Evolutionary conservation across 2,329 filamentous ascomycete species (phyloP).

Genomic region (Ilyonectria robusta): DNA sequence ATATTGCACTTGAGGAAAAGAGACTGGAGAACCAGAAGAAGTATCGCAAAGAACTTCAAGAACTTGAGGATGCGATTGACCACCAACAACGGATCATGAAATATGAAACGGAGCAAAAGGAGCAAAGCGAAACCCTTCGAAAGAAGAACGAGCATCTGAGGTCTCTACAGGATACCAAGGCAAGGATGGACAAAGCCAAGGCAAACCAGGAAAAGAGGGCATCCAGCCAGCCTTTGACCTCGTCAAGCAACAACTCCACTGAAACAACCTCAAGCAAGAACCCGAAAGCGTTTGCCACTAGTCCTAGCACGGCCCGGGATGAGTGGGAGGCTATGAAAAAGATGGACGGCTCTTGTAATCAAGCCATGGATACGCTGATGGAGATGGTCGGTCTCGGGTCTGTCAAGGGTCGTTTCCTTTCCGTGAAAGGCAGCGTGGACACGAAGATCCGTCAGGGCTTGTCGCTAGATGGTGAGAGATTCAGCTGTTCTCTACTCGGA

Average conservation of each 20-base stretch:
- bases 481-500: constrained; percentile 75
- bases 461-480: constrained; percentile 70
- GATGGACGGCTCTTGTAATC: constrained; percentile 64
- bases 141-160: constrained; percentile 64
- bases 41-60: constrained; percentile 61
- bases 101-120: constrained; percentile 59
- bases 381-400: constrained; percentile 78
- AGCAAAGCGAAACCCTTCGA: constrained; percentile 59
- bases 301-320: constrained; percentile 52
- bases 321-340: constrained; percentile 77
- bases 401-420: constrained; percentile 75
- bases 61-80: constrained; percentile 69
- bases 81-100: constrained; percentile 60
- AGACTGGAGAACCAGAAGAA: constrained; percentile 59
- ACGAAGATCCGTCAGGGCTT: constrained; percentile 69
- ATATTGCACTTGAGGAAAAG: constrained; percentile 65
- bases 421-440: constrained; percentile 75
- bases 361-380: constrained; percentile 75
- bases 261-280: neutral
- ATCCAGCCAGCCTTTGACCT: neutral
- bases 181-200: constrained; percentile 35
- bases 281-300: neutral
- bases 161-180: constrained; percentile 53
- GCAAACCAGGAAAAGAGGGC: constrained; percentile 1
- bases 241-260: neutral